Evolutionary conservation across 805 yeast species (phyloP), one percentile per base, ranked within the genome.

Genomic region (Starmerella tilneyi): DNA sequence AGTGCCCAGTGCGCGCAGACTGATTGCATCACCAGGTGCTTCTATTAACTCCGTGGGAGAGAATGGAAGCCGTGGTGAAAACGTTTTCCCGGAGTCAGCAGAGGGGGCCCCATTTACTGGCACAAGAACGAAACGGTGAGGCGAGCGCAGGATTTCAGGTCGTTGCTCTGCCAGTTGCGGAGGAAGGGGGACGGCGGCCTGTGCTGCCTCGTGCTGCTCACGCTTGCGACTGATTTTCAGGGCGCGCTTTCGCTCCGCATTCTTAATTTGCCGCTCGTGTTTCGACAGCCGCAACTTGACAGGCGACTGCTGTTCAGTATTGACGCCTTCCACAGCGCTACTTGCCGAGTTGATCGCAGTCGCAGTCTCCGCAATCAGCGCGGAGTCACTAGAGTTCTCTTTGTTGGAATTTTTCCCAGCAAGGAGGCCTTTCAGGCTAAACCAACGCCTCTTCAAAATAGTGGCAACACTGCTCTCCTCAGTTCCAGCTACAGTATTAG

Each of bases 91-190:
- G 2, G 30, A 12, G 3, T 36, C 22, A 12, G 31, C 23, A 9
- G 42, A 45, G 5, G 47, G 41, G 6, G 36, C 42, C 22, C 43
- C 21, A n/a, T 36, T 29, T 1, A 48, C 44, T 3, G 54, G 53
- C 2, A 52, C 48, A 20, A 63, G 46, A 5, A 54, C 54, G 38
- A 63, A 63, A 44, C 54, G 51, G 52, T 49, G 55, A 13, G 48
- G 43, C 4, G 64, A 54, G 1, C 65, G 56, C 26, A 41, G 42
- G 16, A 63, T 52, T 28, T 61, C 63, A 4, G 65, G 64, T 3
- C 58, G 46, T 31, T 47, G 51, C 15, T 58, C 53, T 9, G 54
- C 43, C 19, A 62, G 52, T 47, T 57, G 41, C 5, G 39, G 39
- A 3, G 47, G 47, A 3, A 15, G 42, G 7, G 34, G 43, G 9